Evolutionary conservation across 2,329 filamentous ascomycete genomes (phyloP).

Genomic region (Rutstroemia sp.): DNA sequence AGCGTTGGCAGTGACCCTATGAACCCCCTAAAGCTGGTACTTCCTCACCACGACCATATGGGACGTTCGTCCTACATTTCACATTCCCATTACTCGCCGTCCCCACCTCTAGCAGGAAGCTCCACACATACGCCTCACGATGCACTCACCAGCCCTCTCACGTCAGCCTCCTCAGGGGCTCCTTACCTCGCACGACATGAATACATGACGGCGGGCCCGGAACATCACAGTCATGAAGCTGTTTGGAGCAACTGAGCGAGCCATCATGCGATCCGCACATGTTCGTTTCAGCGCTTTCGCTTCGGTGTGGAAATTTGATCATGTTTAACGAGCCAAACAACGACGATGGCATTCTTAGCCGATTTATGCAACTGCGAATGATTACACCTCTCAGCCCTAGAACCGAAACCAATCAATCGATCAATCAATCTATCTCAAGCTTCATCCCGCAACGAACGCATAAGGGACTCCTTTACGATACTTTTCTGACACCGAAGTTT

Average conservation of each 20-base stretch:
- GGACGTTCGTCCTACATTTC: conserved; percentile 23
- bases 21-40: conserved; percentile 13
- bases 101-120: conserved; percentile 6
- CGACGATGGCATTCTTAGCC: neutral
- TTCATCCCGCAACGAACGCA: too few relatives aligned
- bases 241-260: conserved; percentile 14
- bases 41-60: conserved; percentile 9
- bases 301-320: neutral
- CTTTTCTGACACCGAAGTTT: too few relatives aligned
- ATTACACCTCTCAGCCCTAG: too few relatives aligned
- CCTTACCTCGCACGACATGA: conserved; percentile 14
- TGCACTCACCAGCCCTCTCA: conserved; percentile 18
- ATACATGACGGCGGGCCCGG: conserved; percentile 13
- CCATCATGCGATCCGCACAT: neutral
- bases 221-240: conserved; percentile 11
- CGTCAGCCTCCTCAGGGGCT: conserved; percentile 17
- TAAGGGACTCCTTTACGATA: too few relatives aligned
- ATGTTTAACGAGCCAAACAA: neutral
- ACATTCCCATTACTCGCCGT: conserved; percentile 19
- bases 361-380: too few relatives aligned
- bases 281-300: neutral
- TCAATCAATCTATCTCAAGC: too few relatives aligned
- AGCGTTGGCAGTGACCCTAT: conserved; percentile 12
- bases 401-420: too few relatives aligned
- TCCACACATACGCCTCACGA: conserved; percentile 7